Evolutionary conservation across 495 filamentous ascomycete genomes (phyloP).

Genomic region (Apodospora peruviana): DNA sequence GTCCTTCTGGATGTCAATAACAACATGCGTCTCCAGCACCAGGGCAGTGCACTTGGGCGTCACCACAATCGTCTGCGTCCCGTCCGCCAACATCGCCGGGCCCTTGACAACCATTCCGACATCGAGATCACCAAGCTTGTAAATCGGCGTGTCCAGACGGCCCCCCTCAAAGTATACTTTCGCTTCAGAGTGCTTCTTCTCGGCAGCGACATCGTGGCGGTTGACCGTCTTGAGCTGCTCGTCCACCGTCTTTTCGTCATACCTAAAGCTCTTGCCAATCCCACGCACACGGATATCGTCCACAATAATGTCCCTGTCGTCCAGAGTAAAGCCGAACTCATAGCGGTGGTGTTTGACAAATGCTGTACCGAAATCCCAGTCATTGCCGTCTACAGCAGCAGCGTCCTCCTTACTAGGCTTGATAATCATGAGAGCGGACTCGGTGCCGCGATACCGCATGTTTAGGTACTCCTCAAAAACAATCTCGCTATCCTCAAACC

Average conservation of each 20-base stretch:
- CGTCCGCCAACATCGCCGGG: conserved; percentile 88
- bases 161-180: conserved; percentile 70
- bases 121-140: conserved; percentile 70
- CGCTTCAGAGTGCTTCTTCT: conserved; percentile 51
- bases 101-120: conserved; percentile 75
- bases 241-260: conserved; percentile 72
- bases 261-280: conserved; percentile 80
- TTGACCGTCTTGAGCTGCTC: conserved; percentile 66
- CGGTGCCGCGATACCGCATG: conserved; percentile 81
- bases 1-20: conserved; percentile 65
- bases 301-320: conserved; percentile 83
- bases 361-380: conserved; percentile 75
- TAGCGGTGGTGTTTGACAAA: conserved; percentile 86
- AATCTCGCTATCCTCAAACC: conserved; percentile 66
- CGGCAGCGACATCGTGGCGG: conserved; percentile 35
- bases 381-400: too few relatives aligned
- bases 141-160: conserved; percentile 76
- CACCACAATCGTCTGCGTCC: conserved; percentile 93
- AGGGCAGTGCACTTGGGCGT: conserved; percentile 71
- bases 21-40: conserved; percentile 67
- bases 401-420: conserved; percentile 55
- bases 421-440: conserved; percentile 82
- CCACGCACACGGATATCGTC: conserved; percentile 88
- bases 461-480: conserved; percentile 86
- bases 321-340: conserved; percentile 90